phyloP scores from a whole-genome alignment of 2,329 filamentous ascomycete species.

The Stachybotrys chartarum region DNA sequence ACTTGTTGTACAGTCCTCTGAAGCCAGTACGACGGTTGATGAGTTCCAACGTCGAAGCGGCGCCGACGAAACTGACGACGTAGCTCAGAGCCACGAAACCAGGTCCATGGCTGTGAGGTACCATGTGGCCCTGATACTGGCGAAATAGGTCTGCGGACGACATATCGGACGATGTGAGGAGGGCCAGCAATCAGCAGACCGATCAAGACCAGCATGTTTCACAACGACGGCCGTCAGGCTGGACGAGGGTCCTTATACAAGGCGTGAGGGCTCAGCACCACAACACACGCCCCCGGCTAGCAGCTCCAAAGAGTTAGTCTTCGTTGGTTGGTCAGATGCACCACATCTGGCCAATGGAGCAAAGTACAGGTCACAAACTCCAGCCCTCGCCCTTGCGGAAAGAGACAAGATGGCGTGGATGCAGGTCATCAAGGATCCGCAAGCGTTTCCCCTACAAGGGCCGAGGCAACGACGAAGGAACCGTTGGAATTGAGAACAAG shows the following conservation, averaged over 20 bases:
- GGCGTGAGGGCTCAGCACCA: background rate
- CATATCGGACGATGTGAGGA: no score
- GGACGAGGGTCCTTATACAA: background rate
- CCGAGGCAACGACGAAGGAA: no score
- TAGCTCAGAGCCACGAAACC: conserved; percentile 68
- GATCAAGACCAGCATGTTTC: background rate
- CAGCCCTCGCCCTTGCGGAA: no score
- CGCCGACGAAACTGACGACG: conserved; percentile 69
- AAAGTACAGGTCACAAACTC: no score
- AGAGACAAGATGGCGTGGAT: no score
- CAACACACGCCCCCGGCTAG: no score
- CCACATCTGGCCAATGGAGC: no score
- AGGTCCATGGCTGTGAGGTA: conserved; percentile 42
- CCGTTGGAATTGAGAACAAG: no score
- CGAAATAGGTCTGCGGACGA: conserved; percentile 23
- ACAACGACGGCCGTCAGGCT: background rate
- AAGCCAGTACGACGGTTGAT: conserved; percentile 68
- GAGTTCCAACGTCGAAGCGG: conserved; percentile 72
- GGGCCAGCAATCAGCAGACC: conserved; percentile 6
- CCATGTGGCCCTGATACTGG: conserved; percentile 35
- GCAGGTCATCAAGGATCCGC: no score
- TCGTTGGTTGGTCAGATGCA: no score
- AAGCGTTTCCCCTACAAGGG: no score
- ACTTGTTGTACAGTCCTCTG: conserved; percentile 65
- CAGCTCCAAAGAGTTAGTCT: no score